phyloP scores from a whole-genome alignment of 768 basidiomycete genomes.

The Amanita rubescens region DNA sequence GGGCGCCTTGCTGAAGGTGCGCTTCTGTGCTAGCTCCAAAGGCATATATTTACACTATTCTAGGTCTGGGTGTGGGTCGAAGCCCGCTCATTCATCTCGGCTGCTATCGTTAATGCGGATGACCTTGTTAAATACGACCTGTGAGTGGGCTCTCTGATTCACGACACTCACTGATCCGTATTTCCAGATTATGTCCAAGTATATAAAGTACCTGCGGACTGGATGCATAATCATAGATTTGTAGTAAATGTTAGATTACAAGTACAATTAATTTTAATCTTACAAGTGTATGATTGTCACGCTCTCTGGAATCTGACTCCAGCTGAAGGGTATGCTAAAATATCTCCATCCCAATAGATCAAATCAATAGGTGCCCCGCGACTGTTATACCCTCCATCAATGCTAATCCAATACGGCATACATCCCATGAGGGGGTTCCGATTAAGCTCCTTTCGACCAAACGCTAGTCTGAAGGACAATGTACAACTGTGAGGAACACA shows the following conservation, averaged over 20 bases:
- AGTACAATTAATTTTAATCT: not conserved
- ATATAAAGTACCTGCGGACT: constrained; percentile 14
- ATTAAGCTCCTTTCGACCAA: constrained; percentile 3
- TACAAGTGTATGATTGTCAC: not conserved
- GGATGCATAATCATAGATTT: constrained; percentile 2
- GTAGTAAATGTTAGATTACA: not conserved
- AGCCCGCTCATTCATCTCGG: constrained; percentile 78
- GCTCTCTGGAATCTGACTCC: constrained; percentile 20
- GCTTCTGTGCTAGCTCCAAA: constrained; percentile 10
- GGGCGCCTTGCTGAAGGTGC: constrained; percentile 83
- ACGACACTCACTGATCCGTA: not conserved
- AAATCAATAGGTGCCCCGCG: constrained; percentile 29
- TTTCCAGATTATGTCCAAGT: constrained; percentile 22
- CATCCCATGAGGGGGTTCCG: constrained; percentile 24
- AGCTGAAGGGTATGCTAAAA: no score
- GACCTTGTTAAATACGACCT: constrained; percentile 82
- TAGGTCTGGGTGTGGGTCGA: constrained; percentile 94
- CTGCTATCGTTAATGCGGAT: constrained; percentile 76
- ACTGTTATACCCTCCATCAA: constrained; percentile 21
- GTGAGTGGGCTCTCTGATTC: constrained; percentile 34
- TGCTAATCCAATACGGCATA: constrained; percentile 26
- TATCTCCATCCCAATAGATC: no score
- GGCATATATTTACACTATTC: not conserved
- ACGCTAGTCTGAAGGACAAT: constrained; percentile 13
- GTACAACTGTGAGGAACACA: constrained; percentile 22